Conservation (phyloP, 2,329 filamentous ascomycete genomes). For the Fusarium mangiferae region DNA sequence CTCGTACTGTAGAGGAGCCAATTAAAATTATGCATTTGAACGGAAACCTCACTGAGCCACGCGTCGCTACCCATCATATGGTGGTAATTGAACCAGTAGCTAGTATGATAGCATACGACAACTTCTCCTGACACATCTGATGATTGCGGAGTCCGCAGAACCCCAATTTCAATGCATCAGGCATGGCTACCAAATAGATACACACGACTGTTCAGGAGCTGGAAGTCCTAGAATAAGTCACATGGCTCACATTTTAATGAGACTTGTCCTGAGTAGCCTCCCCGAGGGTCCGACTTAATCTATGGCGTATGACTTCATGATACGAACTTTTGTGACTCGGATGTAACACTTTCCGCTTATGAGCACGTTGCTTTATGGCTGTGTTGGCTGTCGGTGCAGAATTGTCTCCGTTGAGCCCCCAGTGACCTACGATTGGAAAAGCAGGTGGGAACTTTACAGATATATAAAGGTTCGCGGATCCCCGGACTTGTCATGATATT, state of each 20-base stretch:
- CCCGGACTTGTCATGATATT: rapidly evolving
- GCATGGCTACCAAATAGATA: background rate
- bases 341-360: background rate
- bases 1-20: background rate
- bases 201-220: rapidly evolving
- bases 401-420: rapidly evolving
- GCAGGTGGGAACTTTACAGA: rapidly evolving
- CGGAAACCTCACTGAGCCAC: background rate
- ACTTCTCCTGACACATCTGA: background rate
- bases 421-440: rapidly evolving
- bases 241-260: no score
- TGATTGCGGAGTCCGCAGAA: background rate
- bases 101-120: no score
- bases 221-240: no score
- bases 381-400: no score
- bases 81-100: rapidly evolving
- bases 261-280: no score
- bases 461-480: background rate
- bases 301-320: no score
- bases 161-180: background rate
- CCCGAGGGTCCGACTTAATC: rapidly evolving
- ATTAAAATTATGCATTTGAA: rapidly evolving
- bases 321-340: background rate
- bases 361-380: background rate
- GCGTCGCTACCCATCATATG: background rate